These are phyloP conservation scores for Epichloe hybrida DNA, from an alignment of 2,329 filamentous ascomycete species.

Conservation along the genomic window DNA sequence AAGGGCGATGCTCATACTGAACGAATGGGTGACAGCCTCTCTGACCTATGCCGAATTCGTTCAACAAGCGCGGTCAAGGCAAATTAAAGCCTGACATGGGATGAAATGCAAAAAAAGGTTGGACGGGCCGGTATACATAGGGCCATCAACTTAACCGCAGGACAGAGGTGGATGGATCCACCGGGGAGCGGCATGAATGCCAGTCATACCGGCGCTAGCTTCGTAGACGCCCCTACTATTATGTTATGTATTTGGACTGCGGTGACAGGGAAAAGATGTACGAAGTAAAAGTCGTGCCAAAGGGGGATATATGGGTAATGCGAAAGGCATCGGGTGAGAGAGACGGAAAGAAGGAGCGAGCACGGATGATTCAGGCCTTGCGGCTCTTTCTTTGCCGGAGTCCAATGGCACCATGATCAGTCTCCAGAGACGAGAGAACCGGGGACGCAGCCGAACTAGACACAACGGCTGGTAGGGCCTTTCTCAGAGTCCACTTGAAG, in stretches of 20 bases:
- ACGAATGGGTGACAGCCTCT: not conserved
- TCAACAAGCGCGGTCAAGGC: not conserved
- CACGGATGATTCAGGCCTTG: constrained; percentile 6
- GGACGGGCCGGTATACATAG: not conserved
- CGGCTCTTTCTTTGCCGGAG: not conserved
- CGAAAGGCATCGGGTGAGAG: not conserved
- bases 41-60: not conserved
- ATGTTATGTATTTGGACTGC: not conserved
- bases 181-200: constrained; percentile 4
- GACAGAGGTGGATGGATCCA: not conserved
- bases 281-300: not conserved
- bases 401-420: constrained; percentile 1
- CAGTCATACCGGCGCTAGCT: constrained; percentile 1
- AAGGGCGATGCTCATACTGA: not conserved
- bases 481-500: not conserved
- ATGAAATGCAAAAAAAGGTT: constrained; percentile 2
- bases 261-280: not conserved
- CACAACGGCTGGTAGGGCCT: constrained; percentile 4
- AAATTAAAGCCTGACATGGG: constrained; percentile 1
- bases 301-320: not conserved
- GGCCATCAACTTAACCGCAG: not conserved
- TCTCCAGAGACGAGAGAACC: not conserved
- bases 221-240: not conserved
- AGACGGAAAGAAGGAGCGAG: not conserved
- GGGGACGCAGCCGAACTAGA: constrained; percentile 5